Evolutionary conservation across 2,329 filamentous ascomycete genomes (phyloP).

Genomic region (Scedosporium apiospermum): DNA sequence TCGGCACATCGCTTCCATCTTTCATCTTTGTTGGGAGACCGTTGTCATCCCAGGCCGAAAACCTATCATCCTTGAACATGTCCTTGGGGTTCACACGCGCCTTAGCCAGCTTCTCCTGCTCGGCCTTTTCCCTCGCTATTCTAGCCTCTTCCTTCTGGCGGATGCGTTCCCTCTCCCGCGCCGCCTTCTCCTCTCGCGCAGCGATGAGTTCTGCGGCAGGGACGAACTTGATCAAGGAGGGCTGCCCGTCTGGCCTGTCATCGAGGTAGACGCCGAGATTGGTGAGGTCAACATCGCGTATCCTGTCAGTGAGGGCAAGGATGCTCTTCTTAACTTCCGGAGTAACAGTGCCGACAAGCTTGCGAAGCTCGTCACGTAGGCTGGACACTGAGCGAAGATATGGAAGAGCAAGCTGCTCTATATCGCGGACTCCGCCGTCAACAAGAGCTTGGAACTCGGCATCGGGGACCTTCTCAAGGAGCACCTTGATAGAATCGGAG

Average conservation of each 20-base stretch:
- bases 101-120: slow-evolving; percentile 44
- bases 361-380: slow-evolving; percentile 53
- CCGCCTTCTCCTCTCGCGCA: slow-evolving; percentile 48
- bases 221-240: slow-evolving; percentile 63
- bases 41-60: slow-evolving; percentile 71
- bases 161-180: slow-evolving; percentile 51
- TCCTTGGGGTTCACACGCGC: slow-evolving; percentile 45
- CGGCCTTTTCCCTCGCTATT: slow-evolving; percentile 38
- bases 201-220: slow-evolving; percentile 47
- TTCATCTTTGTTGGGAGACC: slow-evolving; percentile 71
- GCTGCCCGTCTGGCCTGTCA: slow-evolving; percentile 58
- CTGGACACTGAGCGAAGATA: slow-evolving; percentile 46
- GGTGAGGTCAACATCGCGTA: slow-evolving; percentile 74
- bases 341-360: slow-evolving; percentile 35
- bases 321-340: slow-evolving; percentile 58
- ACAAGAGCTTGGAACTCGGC: slow-evolving; percentile 36
- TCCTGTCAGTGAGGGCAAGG: slow-evolving; percentile 65
- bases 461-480: slow-evolving; percentile 34
- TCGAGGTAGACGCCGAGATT: slow-evolving; percentile 82
- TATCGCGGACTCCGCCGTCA: slow-evolving; percentile 36
- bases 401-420: slow-evolving; percentile 43
- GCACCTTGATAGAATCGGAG: slow-evolving; percentile 30
- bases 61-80: slow-evolving; percentile 52
- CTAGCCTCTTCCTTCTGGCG: slow-evolving; percentile 45
- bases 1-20: slow-evolving; percentile 70